Evolutionary conservation across 2,329 filamentous ascomycete genomes (phyloP), one percentile per base, ranked within the genome.

Genomic region (Cladorrhinum sp.): DNA sequence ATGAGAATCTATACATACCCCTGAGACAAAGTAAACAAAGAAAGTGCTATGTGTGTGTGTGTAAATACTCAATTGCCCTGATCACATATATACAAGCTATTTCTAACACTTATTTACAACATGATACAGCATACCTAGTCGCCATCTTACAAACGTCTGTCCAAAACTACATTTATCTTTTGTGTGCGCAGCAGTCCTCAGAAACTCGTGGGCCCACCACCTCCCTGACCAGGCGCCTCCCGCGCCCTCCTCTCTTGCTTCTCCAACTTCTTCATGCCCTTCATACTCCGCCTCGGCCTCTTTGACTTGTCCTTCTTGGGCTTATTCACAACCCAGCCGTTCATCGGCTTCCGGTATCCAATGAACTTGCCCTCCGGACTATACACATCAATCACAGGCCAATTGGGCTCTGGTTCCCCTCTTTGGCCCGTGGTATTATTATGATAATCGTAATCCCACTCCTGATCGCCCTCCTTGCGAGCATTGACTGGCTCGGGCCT

Each of bases 351-450:
- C 36, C 91, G 80, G 9, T 78, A 76, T 1, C 82, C 88, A 28
- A 98, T 79, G 67, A 90, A 95, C 68, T 86, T 87, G n/a, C 95
- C 95, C 61, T 92, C 82, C 0, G 95, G 95, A 26, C 84, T 90
- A 70, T 89, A 97, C 0, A 98, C 86, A 66, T 98, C 93, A 6
- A 99, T 83, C 9, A 86, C 79, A 0, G 92, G 92, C 79, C 86
- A 86, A 21, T 77, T 74, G 0, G 73, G 72, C 66, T 79, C 73
- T 61, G 62, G 24, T 56, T 61, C 63, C n/a, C 59, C 62, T 9
- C 66, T 56, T 21, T 66, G 59, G 21, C 58, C 54, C 14, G 23
- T 52, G 9, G 58, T 24, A 30, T 63, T 58, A 46, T 52, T 33
- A 8, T 5, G 10, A 18, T 49, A 46, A 24, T 62, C 59, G 53